Base-by-base conservation (phyloP, 202 grass and related monocot species). In the Dendrocalamus latiflorus region DNA sequence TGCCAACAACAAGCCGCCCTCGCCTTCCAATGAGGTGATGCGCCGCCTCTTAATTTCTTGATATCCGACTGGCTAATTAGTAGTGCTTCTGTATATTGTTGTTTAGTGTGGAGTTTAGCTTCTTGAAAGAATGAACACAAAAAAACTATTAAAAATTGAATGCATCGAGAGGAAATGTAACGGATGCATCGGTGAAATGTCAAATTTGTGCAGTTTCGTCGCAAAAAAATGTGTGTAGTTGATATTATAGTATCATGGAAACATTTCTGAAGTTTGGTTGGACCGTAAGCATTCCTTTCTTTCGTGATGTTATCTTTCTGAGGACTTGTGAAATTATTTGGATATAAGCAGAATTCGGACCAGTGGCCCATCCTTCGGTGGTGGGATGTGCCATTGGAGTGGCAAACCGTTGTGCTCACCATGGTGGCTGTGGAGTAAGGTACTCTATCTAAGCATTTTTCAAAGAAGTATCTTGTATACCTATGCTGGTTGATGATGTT, bases 371-470 rank as follows among this genome's bases (percentile, higher is more conserved):
- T 98, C 63, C 76, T 98, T 79, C 90, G 48, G 54, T 85, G 87
- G 43, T 98, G 96, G 96, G 87, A 98, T 71, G 96, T 98, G 66
- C 96, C 96, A 24, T 95, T 91, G 96, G 85, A 83, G 38, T 98
- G 96, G 96, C 89, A 88, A 79, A 98, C 96, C 20, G 48, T 90
- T 83, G 65, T 85, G 55, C 89, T 95, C 65, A 90, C 74, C 58
- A 90, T 98, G 85, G 53, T 91, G 66, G 89, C 56, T 98, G 89
- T 79, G 92, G 81, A 67, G 56, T 98, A 84, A 95, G 95, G 93
- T 98, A 88, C 48, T 24, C 68, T 74, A 56, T 33, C 44, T 61
- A 10, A 26, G 49, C 15, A 30, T 30, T 30, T 30, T 30, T 30
- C 30, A 30, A 30, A 30, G 30, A 30, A 30, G 30, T 30, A 30